Evolutionary conservation across 306 rosid species (phyloP), one percentile per base, ranked within the genome.

Genomic region (Prunus salicina): DNA sequence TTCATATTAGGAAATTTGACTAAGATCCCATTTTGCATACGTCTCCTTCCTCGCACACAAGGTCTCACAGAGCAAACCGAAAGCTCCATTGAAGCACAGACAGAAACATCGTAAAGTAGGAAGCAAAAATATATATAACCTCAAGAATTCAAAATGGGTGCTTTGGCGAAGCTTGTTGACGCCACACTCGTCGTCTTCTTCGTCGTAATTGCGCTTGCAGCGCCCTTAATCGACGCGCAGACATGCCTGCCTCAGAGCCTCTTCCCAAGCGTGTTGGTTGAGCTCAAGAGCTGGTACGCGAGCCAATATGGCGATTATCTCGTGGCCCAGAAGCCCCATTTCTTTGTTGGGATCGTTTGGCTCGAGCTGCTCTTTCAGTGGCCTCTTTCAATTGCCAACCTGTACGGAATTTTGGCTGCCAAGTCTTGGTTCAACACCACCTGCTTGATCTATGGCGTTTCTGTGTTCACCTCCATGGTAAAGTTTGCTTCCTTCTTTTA

Each of bases 361-460:
- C 84, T 86, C 12, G 93, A 92, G 86, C 85, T 92, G 8, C 79
- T 92, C 65, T 86, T 92, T 67, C 97, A 90, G 78, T 94, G 96
- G 97, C 96, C 98, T 3, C 89, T 92, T 14, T 30, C 79, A 6
- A 86, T 94, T 18, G 76, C 83, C 81, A 92, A 83, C 61, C 47
- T 94, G 64, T 90, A 89, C 72, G 97, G 76, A 11, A 78, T 89
- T 18, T 49, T 87, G 32, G 81, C 83, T 55, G 68, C 85, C 66
- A 90, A 89, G 81, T 71, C 87, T 73, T 94, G 97, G 97, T 83
- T 85, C 73, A 84, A 78, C 46, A 89, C 93, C 83, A 87, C 97
- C 78, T 94, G 96, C 80, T 85, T 92, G 95, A 82, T 95, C 80
- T 90, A 78, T 74, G 97, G 98, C 50, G 92, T 73, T 62, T 90